A percentile compares a stretch with the other conserved stretches of the same genome.
Conservation (phyloP, 1,139 yeast species). For the Yamadazyma sp. region DNA sequence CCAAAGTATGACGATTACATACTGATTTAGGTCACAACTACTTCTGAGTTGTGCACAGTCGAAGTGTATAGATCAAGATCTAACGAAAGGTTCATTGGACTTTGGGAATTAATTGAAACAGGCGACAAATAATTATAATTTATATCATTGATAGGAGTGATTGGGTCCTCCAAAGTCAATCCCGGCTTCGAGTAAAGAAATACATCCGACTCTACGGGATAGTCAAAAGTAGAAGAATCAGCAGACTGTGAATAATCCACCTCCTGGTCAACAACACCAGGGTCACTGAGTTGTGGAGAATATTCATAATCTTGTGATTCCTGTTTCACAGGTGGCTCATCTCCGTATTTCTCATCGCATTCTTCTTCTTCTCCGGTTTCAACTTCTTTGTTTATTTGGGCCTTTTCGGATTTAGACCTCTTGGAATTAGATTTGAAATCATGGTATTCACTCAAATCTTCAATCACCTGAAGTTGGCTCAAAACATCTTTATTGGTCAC, state of each 20-base stretch:
- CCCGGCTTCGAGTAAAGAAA: conserved; percentile 10
- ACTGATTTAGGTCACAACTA: conserved; percentile 31
- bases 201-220: conserved; percentile 3
- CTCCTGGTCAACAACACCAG: background rate
- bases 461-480: conserved; percentile 7
- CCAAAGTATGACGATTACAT: conserved; percentile 1
- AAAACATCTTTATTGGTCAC: conserved; percentile 5
- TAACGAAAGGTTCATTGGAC: conserved; percentile 44
- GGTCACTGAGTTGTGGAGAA: background rate
- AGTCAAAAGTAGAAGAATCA: background rate
- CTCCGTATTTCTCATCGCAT: background rate
- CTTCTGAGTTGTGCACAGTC: conserved; percentile 54
- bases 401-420: background rate
- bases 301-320: background rate
- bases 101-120: conserved; percentile 45
- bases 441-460: conserved; percentile 9
- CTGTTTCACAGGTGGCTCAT: background rate
- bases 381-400: background rate
- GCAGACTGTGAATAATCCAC: background rate
- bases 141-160: conserved; percentile 1
- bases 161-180: background rate
- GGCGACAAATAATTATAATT: conserved; percentile 38
- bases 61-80: conserved; percentile 6
- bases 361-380: conserved; percentile 2
- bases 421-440: conserved; percentile 12